Conservation (phyloP, 2,329 filamentous ascomycete genomes). For the Nemania sp. region DNA sequence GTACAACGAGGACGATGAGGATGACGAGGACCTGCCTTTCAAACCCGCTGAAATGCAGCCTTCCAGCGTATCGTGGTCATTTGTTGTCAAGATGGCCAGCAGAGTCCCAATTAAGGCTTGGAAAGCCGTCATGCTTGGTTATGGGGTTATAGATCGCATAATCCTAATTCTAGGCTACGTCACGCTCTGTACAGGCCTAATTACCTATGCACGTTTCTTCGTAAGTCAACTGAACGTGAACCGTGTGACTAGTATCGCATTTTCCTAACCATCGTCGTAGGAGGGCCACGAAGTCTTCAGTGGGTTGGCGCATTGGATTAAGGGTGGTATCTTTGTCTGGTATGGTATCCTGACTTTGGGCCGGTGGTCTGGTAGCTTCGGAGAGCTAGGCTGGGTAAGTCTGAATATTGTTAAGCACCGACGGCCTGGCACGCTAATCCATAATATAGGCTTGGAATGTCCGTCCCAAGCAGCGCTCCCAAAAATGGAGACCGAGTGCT, state of each 20-base stretch:
- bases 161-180: constrained; percentile 80
- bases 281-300: constrained; percentile 73
- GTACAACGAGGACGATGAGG: constrained; percentile 44
- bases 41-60: constrained; percentile 48
- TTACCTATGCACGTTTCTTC: constrained; percentile 82
- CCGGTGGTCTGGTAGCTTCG: constrained; percentile 87
- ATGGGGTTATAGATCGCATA: constrained; percentile 72
- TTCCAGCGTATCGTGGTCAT: constrained; percentile 51
- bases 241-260: background rate
- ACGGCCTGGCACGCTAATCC: constrained; percentile 15
- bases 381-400: constrained; percentile 80
- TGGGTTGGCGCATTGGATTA: constrained; percentile 90
- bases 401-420: background rate
- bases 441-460: constrained; percentile 75
- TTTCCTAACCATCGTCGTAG: constrained; percentile 46
- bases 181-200: constrained; percentile 69
- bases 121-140: constrained; percentile 60
- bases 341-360: constrained; percentile 85
- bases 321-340: constrained; percentile 94
- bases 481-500: constrained; percentile 73
- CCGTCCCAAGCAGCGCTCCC: constrained; percentile 61
- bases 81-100: constrained; percentile 57
- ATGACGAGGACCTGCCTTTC: constrained; percentile 47
- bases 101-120: constrained; percentile 61
- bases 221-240: constrained; percentile 54